These are phyloP conservation scores for Penstemon davidsonii DNA, from an alignment of 257 asterid species.

Conservation along the genomic window DNA sequence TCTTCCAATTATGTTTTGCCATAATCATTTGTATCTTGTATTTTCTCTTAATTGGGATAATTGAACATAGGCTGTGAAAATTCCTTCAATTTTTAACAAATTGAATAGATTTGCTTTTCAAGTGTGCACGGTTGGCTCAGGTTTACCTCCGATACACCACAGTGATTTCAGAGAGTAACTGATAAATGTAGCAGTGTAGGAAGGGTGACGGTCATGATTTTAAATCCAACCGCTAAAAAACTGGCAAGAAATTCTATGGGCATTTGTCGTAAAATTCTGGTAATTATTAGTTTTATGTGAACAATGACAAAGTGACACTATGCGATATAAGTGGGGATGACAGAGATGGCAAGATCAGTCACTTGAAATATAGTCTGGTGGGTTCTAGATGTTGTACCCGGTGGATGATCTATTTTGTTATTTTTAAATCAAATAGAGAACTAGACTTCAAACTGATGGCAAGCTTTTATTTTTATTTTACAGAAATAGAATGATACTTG, in stretches of 20 bases:
- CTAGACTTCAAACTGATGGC: constrained; percentile 14
- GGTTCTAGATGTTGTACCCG: constrained; percentile 20
- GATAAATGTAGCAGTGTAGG: neutral
- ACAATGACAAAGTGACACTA: neutral
- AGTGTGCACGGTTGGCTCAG: neutral
- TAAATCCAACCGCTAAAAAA: neutral
- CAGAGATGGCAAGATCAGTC: neutral
- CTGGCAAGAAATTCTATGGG: neutral
- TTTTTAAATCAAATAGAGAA: constrained; percentile 2
- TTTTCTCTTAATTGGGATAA: no score
- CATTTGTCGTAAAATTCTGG: neutral
- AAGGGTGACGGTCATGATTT: neutral
- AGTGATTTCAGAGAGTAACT: neutral
- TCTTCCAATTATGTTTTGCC: no score
- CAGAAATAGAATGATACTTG: neutral
- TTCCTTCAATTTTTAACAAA: no score
- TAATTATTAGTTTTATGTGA: constrained; percentile 21
- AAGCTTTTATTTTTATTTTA: constrained; percentile 4
- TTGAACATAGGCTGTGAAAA: no score
- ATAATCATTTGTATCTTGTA: no score
- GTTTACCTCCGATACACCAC: neutral
- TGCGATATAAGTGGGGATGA: neutral
- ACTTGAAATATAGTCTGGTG: constrained; percentile 11
- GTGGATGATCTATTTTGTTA: neutral
- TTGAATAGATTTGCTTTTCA: neutral